Evolutionary conservation across 2,329 filamentous ascomycete species (phyloP).

Genomic region (Sarocladium oryzae): DNA sequence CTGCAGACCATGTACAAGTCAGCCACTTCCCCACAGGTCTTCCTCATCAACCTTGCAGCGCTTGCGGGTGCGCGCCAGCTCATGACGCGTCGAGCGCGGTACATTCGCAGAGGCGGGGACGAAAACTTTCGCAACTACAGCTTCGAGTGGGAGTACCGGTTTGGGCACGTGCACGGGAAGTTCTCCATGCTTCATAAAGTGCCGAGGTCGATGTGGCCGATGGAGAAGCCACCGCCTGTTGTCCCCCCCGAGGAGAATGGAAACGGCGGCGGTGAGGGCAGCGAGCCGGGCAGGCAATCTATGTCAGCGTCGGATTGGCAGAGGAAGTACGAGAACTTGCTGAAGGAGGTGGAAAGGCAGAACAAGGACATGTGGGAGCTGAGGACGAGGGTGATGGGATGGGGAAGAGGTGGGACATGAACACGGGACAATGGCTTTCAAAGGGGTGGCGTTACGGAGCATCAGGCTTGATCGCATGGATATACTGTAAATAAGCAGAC

Average conservation of each 20-base stretch:
- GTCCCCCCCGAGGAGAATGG: slow-evolving; percentile 9
- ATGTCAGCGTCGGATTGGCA: slow-evolving; percentile 40
- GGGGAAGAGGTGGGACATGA: slow-evolving; percentile 18
- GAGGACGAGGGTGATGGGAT: slow-evolving; percentile 35
- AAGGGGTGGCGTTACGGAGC: too few relatives aligned
- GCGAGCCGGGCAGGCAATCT: slow-evolving; percentile 10
- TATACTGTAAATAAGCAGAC: too few relatives aligned
- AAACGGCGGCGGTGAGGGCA: slow-evolving; percentile 12
- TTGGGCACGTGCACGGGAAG: slow-evolving; percentile 44
- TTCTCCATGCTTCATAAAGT: slow-evolving; percentile 48
- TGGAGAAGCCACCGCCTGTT: slow-evolving; percentile 13
- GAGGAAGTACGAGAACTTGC: slow-evolving; percentile 48
- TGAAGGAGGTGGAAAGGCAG: slow-evolving; percentile 51
- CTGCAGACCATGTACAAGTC: slow-evolving; percentile 46
- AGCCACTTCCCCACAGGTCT: slow-evolving; percentile 45
- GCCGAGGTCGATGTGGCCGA: slow-evolving; percentile 33
- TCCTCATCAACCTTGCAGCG: slow-evolving; percentile 53
- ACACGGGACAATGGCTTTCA: too few relatives aligned
- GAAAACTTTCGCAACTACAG: slow-evolving; percentile 39
- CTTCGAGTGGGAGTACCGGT: slow-evolving; percentile 49
- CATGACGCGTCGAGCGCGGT: slow-evolving; percentile 34
- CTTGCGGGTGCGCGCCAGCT: slow-evolving; percentile 48
- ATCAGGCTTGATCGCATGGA: too few relatives aligned
- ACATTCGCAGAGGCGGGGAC: slow-evolving; percentile 36
- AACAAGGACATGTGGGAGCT: slow-evolving; percentile 45